Base-by-base conservation (phyloP, 1,139 yeast species). In the Petasospora rhodanensis region DNA sequence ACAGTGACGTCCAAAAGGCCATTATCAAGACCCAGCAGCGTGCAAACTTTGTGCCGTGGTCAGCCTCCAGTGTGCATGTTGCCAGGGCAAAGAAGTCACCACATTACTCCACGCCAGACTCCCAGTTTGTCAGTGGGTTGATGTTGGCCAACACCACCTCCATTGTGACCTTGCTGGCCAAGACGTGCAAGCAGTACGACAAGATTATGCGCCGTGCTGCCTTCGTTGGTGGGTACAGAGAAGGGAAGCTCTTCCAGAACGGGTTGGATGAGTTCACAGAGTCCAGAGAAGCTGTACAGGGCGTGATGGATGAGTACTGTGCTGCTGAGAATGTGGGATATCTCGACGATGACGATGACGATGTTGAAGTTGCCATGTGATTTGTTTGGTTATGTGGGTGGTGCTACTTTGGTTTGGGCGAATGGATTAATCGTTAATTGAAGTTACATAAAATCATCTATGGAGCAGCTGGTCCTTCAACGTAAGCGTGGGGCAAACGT, bases 11-110 rank as follows among this genome's bases (percentile, higher is more conserved):
- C 6, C 79, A 86, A 47, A 86, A 85, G 56, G 93, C 95, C 0
- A 64, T 83, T 16, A 58, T 79, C 13, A 79, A 86, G 42, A 80
- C 91, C 4, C 82, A 89, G 41, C 84, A 80, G 41, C 66, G 96
- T 32, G 70, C 87, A 1, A 69, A 74, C 22, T 91, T 87, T 62
- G 86, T 85, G 3, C 93, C 95, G 0, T 85, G 95, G 85, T 76
- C 89, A 1, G 78, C 95, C 0, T 76, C 91, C 1, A 73, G 91
- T 10, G 70, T 87, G 6, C 93, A 85, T 52, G 66, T 87, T 1
- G 89, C 91, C 6, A 67, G 79, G 34, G 91, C 95, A 2, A 70
- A 75, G 40, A 76, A 76, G 46, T 82, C 95, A 3, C 82, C 89
- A 3, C 79, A 73, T 54, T 31, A 52, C 42, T 31, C 54, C 32